Evolutionary conservation across 305 asterid genomes (phyloP), one percentile per base, ranked within the genome.

Genomic region (Solanum hybrid): DNA sequence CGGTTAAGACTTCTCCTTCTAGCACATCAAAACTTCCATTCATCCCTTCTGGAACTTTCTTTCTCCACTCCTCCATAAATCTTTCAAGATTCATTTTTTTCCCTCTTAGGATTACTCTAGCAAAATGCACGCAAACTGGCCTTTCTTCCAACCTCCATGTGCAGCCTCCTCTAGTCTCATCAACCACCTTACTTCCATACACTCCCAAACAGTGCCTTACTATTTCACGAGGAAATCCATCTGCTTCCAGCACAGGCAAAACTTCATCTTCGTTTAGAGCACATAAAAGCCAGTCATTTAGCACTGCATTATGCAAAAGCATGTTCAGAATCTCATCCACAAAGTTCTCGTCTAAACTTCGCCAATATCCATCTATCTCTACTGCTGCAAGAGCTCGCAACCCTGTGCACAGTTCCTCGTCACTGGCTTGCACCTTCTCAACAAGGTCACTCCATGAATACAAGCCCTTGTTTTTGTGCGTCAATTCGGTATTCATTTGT

Each of bases 331-430:
- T 89, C 37, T 86, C 90, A 79, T 91, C 94, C 93, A 89, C 93
- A 71, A 94, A 97, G 29, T 90, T 92, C 83, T 95, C 98, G 34
- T 95, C 97, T 89, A 97, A 90, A 87, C 94, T 91, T 33, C 99
- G 95, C 98, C 98, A 97, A 93, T 93, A 95, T 46, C 98, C 99
- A 89, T 95, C 91, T 75, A 96, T 95, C 93, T 96, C 98, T 78
- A 95, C 90, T 12, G 99, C 97, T 11, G 92, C 92, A 75, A 96
- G 87, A 91, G 95, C 91, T 69, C 92, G 92, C 86, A 97, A 94
- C 67, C 95, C 96, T 87, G 91, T 82, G 89, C 93, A 91, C 89
- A 97, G 89, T 91, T 97, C 99, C 94, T 80, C 93, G 73, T 97
- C 96, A 90, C 99, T 96, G 77, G 99, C 99, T 89, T 95, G 99